Conservation (phyloP, 2,329 filamentous ascomycete species). For the Aspergillus transmontanensis region DNA sequence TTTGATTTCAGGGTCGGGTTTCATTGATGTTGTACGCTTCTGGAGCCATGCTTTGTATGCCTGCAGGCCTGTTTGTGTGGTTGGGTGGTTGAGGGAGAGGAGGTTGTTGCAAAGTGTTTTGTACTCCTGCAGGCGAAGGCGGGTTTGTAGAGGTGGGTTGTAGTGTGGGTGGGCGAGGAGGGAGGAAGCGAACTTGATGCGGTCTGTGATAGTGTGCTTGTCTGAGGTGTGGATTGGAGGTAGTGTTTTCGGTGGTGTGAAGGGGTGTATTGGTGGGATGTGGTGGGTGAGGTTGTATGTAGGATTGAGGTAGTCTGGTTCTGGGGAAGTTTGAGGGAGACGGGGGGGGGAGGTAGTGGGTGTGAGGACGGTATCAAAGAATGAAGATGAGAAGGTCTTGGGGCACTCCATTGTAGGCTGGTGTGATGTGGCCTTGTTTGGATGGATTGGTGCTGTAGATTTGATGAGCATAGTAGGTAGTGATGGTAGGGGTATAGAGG, state of each 20-base stretch:
- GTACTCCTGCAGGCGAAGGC: not conserved
- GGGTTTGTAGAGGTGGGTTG: not conserved
- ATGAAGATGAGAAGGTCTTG: not conserved
- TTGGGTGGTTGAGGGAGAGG: not conserved
- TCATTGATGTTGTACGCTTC: no score
- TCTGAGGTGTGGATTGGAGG: not conserved
- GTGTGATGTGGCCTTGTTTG: not conserved
- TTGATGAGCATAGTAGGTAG: no score
- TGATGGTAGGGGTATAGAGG: not conserved
- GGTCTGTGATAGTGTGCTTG: not conserved
- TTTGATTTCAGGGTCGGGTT: not conserved
- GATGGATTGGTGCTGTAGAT: not conserved
- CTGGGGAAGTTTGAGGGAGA: not conserved
- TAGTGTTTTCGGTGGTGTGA: not conserved
- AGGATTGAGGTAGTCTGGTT: not conserved
- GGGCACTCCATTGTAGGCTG: not conserved
- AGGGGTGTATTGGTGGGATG: not conserved
- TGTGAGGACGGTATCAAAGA: no score
- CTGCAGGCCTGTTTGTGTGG: not conserved
- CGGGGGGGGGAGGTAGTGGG: no score
- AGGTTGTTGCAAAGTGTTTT: not conserved
- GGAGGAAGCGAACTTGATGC: not conserved
- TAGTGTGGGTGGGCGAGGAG: not conserved
- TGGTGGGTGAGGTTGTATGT: not conserved
- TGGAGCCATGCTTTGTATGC: not conserved